phyloP scores from a whole-genome alignment of 192 early-diverging fungal genomes.

The Linnemannia zychae region DNA sequence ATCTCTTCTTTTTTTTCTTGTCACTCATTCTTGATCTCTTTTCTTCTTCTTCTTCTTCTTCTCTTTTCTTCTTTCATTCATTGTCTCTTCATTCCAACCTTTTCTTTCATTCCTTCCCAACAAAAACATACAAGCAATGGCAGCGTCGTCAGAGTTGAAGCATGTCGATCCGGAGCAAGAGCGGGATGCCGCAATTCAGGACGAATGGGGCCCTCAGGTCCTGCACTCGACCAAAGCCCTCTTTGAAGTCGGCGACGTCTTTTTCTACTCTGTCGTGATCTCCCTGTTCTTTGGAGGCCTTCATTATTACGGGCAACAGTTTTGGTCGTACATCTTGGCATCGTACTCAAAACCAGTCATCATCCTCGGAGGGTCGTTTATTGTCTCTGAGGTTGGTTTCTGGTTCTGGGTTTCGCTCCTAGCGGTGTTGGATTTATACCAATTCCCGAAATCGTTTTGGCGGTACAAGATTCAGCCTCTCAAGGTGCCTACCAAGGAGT shows the following conservation, averaged over 20 bases:
- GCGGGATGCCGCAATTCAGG: constrained; percentile 20
- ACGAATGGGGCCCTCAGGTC: constrained; percentile 44
- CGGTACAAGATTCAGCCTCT: constrained; percentile 82
- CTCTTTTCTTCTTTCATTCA: neutral
- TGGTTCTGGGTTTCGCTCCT: constrained; percentile 54
- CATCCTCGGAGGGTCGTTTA: constrained; percentile 43
- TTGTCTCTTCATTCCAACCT: neutral
- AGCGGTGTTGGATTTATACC: constrained; percentile 42
- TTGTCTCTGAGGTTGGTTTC: constrained; percentile 41
- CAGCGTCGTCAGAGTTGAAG: constrained; percentile 18
- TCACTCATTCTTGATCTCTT: neutral
- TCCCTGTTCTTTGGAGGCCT: constrained; percentile 37
- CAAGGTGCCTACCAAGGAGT: constrained; percentile 63
- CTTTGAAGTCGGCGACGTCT: constrained; percentile 49
- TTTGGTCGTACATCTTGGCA: constrained; percentile 48
- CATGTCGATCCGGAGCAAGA: constrained; percentile 15
- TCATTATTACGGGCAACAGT: constrained; percentile 37
- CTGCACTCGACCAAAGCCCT: constrained; percentile 31
- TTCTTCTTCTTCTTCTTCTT: neutral
- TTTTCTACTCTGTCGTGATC: constrained; percentile 47
- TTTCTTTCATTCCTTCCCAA: neutral
- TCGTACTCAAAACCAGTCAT: constrained; percentile 40
- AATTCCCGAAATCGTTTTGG: constrained; percentile 59
- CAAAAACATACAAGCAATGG: constrained; percentile 2
- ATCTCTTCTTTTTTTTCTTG: neutral